These are phyloP conservation scores for Colletotrichum musicola DNA, from an alignment of 2,329 filamentous ascomycete genomes.

Conservation along the genomic window DNA sequence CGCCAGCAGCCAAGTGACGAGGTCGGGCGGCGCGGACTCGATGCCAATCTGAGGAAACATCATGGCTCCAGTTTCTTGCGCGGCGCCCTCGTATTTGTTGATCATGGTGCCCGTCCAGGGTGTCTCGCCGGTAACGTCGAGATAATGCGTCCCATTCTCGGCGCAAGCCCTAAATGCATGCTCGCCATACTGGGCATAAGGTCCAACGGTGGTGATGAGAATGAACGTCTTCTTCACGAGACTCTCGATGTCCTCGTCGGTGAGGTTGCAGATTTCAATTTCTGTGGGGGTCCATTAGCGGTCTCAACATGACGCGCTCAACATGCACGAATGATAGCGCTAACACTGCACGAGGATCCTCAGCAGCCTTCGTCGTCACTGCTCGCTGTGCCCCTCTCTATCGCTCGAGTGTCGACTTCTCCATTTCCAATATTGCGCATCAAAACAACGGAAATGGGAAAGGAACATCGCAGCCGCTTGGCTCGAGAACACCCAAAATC, in stretches of 20 bases:
- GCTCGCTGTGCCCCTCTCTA: background rate
- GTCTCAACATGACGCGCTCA: background rate
- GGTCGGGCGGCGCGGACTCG: slow-evolving; percentile 73
- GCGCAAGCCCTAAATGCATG: slow-evolving; percentile 72
- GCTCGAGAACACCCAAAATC: background rate
- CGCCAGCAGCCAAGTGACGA: slow-evolving; percentile 67
- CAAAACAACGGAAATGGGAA: background rate
- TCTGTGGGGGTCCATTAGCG: slow-evolving; percentile 46
- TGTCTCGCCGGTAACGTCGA: slow-evolving; percentile 73
- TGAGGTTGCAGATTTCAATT: slow-evolving; percentile 65
- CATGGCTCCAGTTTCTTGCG: slow-evolving; percentile 67
- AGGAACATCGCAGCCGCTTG: slow-evolving; percentile 6
- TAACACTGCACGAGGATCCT: slow-evolving; percentile 18
- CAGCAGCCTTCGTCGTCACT: slow-evolving; percentile 1
- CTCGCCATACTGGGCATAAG: slow-evolving; percentile 69
- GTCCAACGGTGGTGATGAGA: slow-evolving; percentile 71
- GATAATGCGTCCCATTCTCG: slow-evolving; percentile 72
- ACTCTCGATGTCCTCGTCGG: slow-evolving; percentile 58
- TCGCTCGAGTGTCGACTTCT: background rate
- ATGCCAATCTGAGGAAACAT: slow-evolving; percentile 73
- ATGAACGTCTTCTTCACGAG: slow-evolving; percentile 69
- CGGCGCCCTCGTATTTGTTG: slow-evolving; percentile 66
- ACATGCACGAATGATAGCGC: slow-evolving; percentile 1
- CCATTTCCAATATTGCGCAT: background rate
- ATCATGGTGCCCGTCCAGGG: slow-evolving; percentile 72